Percentiles rank a stretch among this genome's conserved stretches.
Evolutionary conservation across 495 filamentous ascomycete species (phyloP).

Genomic region (Recurvomyces mirabilis): DNA sequence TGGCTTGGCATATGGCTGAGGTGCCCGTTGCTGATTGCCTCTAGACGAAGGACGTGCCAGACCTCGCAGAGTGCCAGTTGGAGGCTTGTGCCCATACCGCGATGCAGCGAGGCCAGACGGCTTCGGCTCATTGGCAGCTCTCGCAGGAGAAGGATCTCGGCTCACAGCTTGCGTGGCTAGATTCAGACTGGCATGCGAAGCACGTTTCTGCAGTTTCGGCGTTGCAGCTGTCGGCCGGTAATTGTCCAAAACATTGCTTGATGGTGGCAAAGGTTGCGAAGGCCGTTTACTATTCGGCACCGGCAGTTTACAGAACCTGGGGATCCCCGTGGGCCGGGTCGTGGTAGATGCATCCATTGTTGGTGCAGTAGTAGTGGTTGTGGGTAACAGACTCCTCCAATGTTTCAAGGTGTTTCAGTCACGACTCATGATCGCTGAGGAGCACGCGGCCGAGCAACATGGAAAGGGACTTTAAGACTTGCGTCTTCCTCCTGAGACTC

Average conservation of each 20-base stretch:
- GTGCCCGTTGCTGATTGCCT: conserved; percentile 11
- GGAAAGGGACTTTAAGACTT: background rate
- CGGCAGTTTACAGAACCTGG: conserved; percentile 27
- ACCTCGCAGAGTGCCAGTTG: background rate
- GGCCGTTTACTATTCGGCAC: conserved; percentile 17
- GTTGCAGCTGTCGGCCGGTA: conserved; percentile 4
- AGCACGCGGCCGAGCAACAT: background rate
- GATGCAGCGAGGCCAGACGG: background rate
- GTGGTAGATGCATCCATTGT: conserved; percentile 24
- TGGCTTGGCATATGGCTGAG: background rate
- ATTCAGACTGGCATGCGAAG: background rate
- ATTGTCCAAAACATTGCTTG: background rate
- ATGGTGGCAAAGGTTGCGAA: conserved; percentile 5
- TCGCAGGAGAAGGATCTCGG: background rate
- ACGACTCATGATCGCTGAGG: background rate
- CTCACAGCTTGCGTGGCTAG: background rate
- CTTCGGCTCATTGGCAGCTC: background rate
- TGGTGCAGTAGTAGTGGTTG: background rate
- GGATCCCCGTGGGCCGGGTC: conserved; percentile 25
- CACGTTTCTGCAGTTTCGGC: conserved; percentile 8
- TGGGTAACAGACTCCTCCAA: conserved; percentile 8
- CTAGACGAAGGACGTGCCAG: conserved; percentile 11
- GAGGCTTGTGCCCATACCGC: background rate
- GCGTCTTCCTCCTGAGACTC: background rate
- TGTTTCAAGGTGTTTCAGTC: background rate